A percentile compares a stretch with the other conserved stretches of the same genome.
Evolutionary conservation across 257 asterid genomes (phyloP).

Genomic region (Capsicum rhomboideum): DNA sequence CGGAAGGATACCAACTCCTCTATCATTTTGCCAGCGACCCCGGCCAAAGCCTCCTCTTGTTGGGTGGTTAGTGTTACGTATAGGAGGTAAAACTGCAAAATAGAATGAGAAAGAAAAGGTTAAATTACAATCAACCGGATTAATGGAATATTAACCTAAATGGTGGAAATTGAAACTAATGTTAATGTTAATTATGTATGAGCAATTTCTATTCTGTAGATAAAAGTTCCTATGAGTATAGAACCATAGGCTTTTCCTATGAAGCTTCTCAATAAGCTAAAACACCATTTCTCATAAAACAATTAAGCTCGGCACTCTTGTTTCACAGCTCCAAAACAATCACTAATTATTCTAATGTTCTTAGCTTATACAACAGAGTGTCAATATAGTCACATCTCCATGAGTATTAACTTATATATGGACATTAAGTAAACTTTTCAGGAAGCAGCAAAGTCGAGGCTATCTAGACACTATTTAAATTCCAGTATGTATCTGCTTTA

Average conservation of each 20-base stretch:
- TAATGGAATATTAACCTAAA: background rate
- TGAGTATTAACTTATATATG: background rate
- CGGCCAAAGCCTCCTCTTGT: constrained; percentile 74
- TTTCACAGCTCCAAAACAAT: background rate
- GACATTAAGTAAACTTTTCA: background rate
- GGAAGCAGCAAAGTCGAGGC: background rate
- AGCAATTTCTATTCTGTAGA: background rate
- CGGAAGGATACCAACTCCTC: constrained; percentile 71
- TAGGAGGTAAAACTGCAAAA: constrained; percentile 57
- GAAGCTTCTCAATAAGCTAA: background rate
- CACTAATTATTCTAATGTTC: background rate
- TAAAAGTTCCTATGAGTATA: background rate
- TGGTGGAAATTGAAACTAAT: background rate
- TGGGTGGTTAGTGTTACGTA: constrained; percentile 48
- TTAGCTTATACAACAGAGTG: background rate
- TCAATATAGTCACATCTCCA: background rate
- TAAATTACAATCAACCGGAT: background rate
- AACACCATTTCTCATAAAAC: background rate
- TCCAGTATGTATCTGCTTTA: background rate
- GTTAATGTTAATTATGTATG: background rate
- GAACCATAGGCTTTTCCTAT: background rate
- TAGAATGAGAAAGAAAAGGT: constrained; percentile 2
- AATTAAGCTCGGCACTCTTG: background rate
- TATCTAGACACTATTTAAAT: background rate
- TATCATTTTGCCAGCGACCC: constrained; percentile 70